Conservation (phyloP, 257 asterid genomes). For the Forsythia viridissima region DNA sequence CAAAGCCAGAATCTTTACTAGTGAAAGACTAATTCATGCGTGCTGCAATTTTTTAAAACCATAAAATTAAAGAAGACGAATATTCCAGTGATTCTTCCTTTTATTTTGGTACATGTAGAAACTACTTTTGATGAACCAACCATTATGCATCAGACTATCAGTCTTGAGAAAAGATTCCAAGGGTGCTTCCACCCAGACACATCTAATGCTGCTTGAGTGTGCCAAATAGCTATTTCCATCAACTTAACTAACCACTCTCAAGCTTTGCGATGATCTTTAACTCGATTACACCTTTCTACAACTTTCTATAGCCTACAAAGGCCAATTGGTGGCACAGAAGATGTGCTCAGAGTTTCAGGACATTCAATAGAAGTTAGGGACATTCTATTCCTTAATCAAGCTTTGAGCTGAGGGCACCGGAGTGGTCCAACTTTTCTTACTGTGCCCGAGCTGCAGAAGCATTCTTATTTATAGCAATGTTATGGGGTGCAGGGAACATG, state of each 20-base stretch:
- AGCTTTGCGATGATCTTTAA: not conserved
- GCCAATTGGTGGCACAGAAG: not conserved
- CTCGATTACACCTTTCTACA: not conserved
- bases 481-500: not conserved
- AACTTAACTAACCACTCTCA: not conserved
- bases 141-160: not conserved
- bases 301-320: not conserved
- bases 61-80: not conserved
- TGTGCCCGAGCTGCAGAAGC: not conserved
- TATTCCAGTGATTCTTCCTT: not conserved
- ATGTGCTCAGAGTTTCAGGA: not conserved
- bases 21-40: not conserved
- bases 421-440: not conserved
- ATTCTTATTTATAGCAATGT: not conserved
- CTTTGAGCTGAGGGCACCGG: not conserved
- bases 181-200: not conserved
- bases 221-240: not conserved
- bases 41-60: not conserved
- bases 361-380: not conserved
- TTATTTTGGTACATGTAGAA: not conserved
- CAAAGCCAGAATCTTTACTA: not conserved
- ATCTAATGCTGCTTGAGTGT: not conserved
- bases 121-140: not conserved
- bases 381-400: not conserved
- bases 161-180: not conserved